Percentiles rank a stretch among this genome's conserved stretches.
Evolutionary conservation across 371 early-diverging fungal species (phyloP).

Genomic region (Mucor lusitanicus): DNA sequence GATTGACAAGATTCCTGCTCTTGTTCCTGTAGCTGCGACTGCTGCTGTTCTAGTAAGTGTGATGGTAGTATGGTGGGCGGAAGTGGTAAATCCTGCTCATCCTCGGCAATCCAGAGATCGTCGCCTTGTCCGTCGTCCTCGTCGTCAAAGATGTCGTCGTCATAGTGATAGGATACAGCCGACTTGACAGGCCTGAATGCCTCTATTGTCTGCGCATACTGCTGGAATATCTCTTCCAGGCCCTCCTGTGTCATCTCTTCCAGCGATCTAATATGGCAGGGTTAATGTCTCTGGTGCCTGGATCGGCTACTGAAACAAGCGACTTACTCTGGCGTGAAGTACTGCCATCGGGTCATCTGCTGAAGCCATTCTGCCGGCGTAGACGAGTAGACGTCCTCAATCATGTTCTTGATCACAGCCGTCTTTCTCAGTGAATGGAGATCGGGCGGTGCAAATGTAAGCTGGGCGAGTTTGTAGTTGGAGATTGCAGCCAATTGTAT

Average conservation of each 20-base stretch:
- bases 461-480: constrained; percentile 57
- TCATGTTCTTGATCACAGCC: constrained; percentile 49
- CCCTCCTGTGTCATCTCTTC: constrained; percentile 51
- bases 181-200: constrained; percentile 37
- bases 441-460: constrained; percentile 56
- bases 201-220: constrained; percentile 51
- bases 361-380: constrained; percentile 54
- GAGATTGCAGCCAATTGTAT: constrained; percentile 56
- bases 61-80: background rate
- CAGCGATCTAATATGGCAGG: constrained; percentile 29
- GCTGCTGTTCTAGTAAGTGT: background rate
- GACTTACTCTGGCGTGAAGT: constrained; percentile 54
- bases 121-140: constrained; percentile 22
- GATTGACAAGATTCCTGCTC: background rate
- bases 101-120: constrained; percentile 22
- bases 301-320: background rate
- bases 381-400: constrained; percentile 41
- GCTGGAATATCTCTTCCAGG: constrained; percentile 46
- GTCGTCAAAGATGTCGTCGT: constrained; percentile 25
- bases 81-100: background rate
- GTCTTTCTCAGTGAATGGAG: constrained; percentile 49
- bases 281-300: background rate
- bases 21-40: background rate
- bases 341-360: constrained; percentile 58
- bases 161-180: constrained; percentile 14